These are phyloP conservation scores for Geranium rotundifolium DNA, from an alignment of 345 rosid genomes.

Conservation along the genomic window DNA sequence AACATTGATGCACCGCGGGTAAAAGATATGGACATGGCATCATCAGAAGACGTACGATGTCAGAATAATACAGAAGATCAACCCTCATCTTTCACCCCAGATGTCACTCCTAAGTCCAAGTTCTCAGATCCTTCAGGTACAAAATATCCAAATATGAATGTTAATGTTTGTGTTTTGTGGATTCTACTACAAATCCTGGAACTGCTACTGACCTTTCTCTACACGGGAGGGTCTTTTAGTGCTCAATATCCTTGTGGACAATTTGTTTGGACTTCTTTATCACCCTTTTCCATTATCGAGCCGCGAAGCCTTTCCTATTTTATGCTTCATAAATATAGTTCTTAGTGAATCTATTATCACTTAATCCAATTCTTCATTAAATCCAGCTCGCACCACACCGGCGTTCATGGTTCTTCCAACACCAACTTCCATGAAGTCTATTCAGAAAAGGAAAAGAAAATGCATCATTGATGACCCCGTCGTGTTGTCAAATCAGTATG, in stretches of 20 bases:
- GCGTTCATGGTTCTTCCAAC: slow-evolving; percentile 40
- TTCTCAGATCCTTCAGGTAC: slow-evolving; percentile 32
- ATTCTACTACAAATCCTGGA: not conserved
- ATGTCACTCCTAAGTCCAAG: slow-evolving; percentile 30
- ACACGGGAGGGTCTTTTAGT: not conserved
- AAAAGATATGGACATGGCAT: slow-evolving; percentile 13
- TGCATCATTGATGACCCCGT: slow-evolving; percentile 47
- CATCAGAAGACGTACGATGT: slow-evolving; percentile 5
- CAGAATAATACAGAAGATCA: slow-evolving; percentile 18
- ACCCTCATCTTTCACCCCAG: slow-evolving; percentile 23
- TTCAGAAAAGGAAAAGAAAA: slow-evolving; percentile 43
- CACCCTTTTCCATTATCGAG: too few species aligned
- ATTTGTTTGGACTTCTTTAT: too few species aligned
- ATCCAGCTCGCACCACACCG: slow-evolving; percentile 34
- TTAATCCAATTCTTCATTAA: slow-evolving; percentile 8
- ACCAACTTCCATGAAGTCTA: slow-evolving; percentile 50
- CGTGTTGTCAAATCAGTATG: slow-evolving; percentile 61
- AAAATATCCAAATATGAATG: slow-evolving; percentile 2
- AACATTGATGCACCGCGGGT: slow-evolving; percentile 16
- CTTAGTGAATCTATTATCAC: not conserved
- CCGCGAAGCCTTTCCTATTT: too few species aligned
- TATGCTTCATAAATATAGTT: not conserved
- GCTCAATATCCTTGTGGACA: not conserved
- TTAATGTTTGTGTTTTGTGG: not conserved
- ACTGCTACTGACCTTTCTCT: not conserved